Conservation (phyloP, 495 filamentous ascomycete genomes). For the Lasiosphaeria ovina region DNA sequence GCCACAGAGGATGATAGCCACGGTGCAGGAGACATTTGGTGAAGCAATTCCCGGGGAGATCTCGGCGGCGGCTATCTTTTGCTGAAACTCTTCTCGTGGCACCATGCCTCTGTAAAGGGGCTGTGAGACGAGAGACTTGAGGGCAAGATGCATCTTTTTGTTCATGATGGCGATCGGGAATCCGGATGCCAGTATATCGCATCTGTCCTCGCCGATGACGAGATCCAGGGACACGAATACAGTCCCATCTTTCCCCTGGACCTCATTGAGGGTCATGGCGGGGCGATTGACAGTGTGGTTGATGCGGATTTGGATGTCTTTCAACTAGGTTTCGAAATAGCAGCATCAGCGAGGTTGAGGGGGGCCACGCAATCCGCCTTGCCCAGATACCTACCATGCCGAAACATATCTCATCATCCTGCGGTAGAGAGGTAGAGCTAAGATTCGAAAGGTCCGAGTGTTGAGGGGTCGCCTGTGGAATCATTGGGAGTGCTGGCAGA, state of each 20-base stretch:
- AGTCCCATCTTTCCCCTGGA: not conserved
- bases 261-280: not conserved
- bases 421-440: not conserved
- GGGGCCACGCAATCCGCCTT: too few species aligned
- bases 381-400: not conserved
- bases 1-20: not conserved
- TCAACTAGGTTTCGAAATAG: not conserved
- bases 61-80: not conserved
- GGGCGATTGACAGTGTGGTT: not conserved
- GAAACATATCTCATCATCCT: conserved; percentile 3
- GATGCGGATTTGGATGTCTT: conserved; percentile 1
- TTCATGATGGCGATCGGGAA: not conserved
- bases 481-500: not conserved
- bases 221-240: not conserved
- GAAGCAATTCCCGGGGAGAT: not conserved
- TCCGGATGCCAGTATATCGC: not conserved
- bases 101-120: not conserved
- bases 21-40: not conserved
- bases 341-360: too few species aligned
- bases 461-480: not conserved
- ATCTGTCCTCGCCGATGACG: not conserved
- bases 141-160: conserved; percentile 1
- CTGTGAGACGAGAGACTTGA: not conserved
- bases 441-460: not conserved
- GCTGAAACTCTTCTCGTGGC: not conserved